Evolutionary conservation across 176 grass and related monocot species (phyloP).

Genomic region (Musa beccarii): DNA sequence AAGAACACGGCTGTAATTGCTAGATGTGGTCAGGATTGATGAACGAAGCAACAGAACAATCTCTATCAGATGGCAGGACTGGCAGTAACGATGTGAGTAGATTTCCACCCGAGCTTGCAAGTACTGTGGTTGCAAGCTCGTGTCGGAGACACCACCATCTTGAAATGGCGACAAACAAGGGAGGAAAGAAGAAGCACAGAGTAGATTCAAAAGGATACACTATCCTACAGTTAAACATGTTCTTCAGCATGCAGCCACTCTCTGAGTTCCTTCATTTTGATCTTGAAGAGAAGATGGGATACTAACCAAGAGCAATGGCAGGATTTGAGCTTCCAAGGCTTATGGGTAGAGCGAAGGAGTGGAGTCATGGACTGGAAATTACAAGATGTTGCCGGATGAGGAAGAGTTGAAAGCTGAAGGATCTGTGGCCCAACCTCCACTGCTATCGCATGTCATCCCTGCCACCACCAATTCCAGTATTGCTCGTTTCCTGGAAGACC

Average conservation of each 20-base stretch:
- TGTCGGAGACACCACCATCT: too few species aligned
- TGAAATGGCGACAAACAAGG: slow-evolving; percentile 32
- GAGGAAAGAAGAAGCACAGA: slow-evolving; percentile 22
- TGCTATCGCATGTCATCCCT: background rate
- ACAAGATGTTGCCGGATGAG: slow-evolving; percentile 62
- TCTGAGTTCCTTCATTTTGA: too few species aligned
- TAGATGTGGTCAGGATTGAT: too few species aligned
- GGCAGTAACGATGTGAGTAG: too few species aligned
- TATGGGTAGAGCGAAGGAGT: too few species aligned
- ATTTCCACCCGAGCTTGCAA: too few species aligned
- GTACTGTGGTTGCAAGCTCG: slow-evolving; percentile 6
- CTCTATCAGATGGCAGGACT: too few species aligned
- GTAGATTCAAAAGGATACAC: slow-evolving; percentile 23
- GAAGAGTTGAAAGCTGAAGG: slow-evolving; percentile 64
- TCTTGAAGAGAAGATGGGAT: background rate
- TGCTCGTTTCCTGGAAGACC: slow-evolving; percentile 49
- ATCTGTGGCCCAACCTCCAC: slow-evolving; percentile 23
- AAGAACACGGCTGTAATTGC: too few species aligned
- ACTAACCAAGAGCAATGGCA: background rate
- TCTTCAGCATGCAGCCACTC: background rate
- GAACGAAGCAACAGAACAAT: too few species aligned
- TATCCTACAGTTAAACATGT: slow-evolving; percentile 27
- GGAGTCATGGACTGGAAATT: background rate
- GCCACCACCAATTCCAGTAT: slow-evolving; percentile 40
- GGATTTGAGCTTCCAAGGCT: too few species aligned